These are phyloP conservation scores for Neopestalotiopsis clavispora DNA, from an alignment of 2,329 filamentous ascomycete genomes.

Conservation along the genomic window DNA sequence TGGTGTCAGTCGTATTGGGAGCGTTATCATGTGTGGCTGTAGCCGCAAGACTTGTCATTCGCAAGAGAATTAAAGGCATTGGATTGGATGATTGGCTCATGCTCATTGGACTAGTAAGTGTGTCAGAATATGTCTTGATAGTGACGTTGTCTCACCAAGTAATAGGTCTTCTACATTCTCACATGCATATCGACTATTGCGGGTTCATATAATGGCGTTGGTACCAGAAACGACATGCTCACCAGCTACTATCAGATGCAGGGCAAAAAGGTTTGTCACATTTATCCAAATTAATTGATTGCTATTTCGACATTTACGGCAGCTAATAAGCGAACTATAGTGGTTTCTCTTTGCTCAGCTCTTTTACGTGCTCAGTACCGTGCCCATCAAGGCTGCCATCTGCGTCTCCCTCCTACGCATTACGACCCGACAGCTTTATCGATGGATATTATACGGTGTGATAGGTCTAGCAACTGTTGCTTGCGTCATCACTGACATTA, in stretches of 20 bases:
- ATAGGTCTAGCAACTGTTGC: background rate
- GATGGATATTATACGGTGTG: conserved; percentile 2
- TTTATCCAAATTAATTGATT: background rate
- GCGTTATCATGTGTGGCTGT: background rate
- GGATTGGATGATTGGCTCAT: conserved; percentile 7
- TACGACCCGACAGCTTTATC: background rate
- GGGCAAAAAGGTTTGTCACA: background rate
- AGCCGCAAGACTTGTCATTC: background rate
- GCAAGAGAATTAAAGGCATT: conserved; percentile 5
- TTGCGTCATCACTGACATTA: background rate
- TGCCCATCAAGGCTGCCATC: conserved; percentile 6
- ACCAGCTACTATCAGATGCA: conserved; percentile 1
- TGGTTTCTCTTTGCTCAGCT: conserved; percentile 7
- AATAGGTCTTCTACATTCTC: background rate
- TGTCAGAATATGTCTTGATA: background rate
- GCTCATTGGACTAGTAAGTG: conserved; percentile 1
- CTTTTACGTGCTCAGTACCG: conserved; percentile 7
- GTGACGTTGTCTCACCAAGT: background rate
- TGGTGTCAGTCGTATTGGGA: background rate
- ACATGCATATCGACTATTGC: background rate
- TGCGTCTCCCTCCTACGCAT: conserved; percentile 2
- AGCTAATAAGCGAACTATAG: background rate
- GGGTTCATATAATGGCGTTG: background rate
- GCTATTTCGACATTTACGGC: too few species aligned
- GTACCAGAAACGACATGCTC: background rate